phyloP scores from a whole-genome alignment of 2,329 filamentous ascomycete genomes.

The Aaosphaeria arxii region DNA sequence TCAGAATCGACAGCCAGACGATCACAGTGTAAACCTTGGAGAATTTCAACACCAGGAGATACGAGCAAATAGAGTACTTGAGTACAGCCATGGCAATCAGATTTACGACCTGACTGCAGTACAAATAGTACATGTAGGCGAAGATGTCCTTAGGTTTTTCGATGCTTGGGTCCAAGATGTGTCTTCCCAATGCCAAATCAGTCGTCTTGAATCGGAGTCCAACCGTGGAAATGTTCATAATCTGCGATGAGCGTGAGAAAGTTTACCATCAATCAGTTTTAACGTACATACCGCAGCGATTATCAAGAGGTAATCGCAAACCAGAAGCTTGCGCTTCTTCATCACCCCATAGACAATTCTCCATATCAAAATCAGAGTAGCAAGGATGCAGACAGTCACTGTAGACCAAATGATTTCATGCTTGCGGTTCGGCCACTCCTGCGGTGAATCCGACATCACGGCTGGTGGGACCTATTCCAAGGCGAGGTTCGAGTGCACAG shows the following conservation, averaged over 20 bases:
- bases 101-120: slow-evolving; percentile 19
- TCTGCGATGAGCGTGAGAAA: slow-evolving; percentile 4
- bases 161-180: slow-evolving; percentile 18
- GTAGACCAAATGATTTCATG: background rate
- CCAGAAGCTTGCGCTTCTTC: slow-evolving; percentile 16
- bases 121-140: slow-evolving; percentile 18
- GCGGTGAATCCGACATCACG: background rate
- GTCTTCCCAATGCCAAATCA: slow-evolving; percentile 15
- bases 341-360: slow-evolving; percentile 15
- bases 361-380: slow-evolving; percentile 15
- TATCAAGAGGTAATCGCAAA: slow-evolving; percentile 21
- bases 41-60: slow-evolving; percentile 22
- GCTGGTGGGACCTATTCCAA: background rate
- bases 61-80: slow-evolving; percentile 26
- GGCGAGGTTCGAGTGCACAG: background rate
- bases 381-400: background rate
- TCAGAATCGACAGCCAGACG: slow-evolving; percentile 20
- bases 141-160: slow-evolving; percentile 13
- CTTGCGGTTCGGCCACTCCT: background rate
- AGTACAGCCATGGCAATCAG: slow-evolving; percentile 19
- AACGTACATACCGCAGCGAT: slow-evolving; percentile 16
- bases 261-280: slow-evolving; percentile 5
- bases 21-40: slow-evolving; percentile 16
- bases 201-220: slow-evolving; percentile 15
- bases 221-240: slow-evolving; percentile 13